Conservation (phyloP, 2,329 filamentous ascomycete genomes). For the Cytospora leucostoma region DNA sequence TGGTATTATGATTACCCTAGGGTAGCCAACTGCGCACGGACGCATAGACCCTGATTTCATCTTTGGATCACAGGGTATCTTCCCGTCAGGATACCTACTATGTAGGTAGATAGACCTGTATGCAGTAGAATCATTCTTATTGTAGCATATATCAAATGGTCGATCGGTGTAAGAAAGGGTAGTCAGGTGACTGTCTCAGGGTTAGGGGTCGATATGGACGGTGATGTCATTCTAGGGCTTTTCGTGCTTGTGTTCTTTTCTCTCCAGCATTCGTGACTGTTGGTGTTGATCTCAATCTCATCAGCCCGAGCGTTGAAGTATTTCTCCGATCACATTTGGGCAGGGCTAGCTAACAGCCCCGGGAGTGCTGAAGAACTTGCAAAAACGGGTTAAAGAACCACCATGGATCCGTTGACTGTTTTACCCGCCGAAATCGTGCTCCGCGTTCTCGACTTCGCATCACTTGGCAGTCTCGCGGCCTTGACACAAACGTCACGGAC, state of each 20-base stretch:
- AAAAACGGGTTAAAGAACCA: neutral
- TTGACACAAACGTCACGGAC: conserved; percentile 26
- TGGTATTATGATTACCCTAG: too few species aligned
- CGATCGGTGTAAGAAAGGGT: neutral
- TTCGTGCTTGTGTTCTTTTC: neutral
- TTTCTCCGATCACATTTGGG: neutral
- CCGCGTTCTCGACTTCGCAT: conserved; percentile 30
- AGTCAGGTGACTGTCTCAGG: neutral
- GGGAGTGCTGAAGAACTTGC: neutral
- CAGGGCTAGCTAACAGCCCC: neutral
- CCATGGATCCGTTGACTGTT: conserved; percentile 28
- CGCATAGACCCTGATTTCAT: too few species aligned
- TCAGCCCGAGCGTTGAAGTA: neutral
- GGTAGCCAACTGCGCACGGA: too few species aligned
- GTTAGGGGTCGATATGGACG: neutral
- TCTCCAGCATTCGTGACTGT: neutral
- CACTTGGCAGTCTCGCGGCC: conserved; percentile 23
- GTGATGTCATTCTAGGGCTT: neutral
- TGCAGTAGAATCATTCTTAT: neutral
- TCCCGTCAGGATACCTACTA: too few species aligned
- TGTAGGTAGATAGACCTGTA: too few species aligned
- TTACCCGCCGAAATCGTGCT: conserved; percentile 32
- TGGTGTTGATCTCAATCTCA: neutral
- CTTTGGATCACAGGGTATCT: too few species aligned
- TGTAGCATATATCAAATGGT: neutral